phyloP scores from a whole-genome alignment of 257 asterid species.

The Solanum sitiens region DNA sequence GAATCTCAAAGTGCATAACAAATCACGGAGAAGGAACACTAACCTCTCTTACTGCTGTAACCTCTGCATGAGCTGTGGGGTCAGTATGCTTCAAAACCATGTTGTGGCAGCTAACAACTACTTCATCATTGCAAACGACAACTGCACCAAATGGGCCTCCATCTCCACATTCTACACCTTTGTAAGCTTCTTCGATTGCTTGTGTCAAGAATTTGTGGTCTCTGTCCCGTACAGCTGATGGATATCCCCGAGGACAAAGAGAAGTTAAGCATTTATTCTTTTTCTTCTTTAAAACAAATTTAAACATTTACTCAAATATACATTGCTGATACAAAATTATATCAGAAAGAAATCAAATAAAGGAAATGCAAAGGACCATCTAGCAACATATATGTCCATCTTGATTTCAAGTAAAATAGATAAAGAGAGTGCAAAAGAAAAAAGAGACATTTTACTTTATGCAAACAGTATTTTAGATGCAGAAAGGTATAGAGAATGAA shows the following conservation, averaged over 20 bases:
- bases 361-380: not conserved
- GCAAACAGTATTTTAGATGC: not conserved
- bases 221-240: conserved; percentile 75
- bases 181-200: conserved; percentile 97
- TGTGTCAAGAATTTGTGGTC: conserved; percentile 80
- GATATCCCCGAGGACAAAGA: not conserved
- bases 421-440: not conserved
- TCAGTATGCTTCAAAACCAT: conserved; percentile 69
- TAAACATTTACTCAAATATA: not conserved
- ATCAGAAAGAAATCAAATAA: not conserved
- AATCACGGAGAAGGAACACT: conserved; percentile 5
- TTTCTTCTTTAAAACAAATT: too few species aligned
- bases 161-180: conserved; percentile 87
- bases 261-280: not conserved
- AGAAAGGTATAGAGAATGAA: not conserved
- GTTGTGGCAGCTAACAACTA: conserved; percentile 92
- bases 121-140: conserved; percentile 70
- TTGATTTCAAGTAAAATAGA: not conserved
- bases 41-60: conserved; percentile 98
- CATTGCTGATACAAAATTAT: not conserved
- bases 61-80: conserved; percentile 99
- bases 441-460: not conserved
- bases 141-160: conserved; percentile 99
- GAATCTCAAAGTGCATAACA: not conserved
- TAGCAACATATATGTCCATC: not conserved